These are phyloP conservation scores for Saccharomyces mikatae DNA, from an alignment of 805 yeast species.

Conservation along the genomic window DNA sequence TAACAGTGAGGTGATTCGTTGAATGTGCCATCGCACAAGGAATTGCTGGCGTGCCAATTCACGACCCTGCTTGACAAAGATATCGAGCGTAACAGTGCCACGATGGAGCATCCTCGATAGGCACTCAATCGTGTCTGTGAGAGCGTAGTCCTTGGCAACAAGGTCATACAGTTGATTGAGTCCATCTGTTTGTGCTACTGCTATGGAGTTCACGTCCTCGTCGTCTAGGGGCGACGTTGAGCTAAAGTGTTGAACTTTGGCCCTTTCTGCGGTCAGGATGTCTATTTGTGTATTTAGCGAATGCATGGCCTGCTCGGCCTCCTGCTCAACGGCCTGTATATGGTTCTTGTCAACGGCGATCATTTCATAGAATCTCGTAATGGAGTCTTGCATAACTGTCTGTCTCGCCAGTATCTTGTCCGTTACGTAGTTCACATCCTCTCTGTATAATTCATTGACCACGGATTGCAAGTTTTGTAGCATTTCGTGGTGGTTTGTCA, in stretches of 20 bases:
- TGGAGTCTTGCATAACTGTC: slow-evolving; percentile 26
- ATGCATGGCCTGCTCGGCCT: slow-evolving; percentile 24
- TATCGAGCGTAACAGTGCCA: slow-evolving; percentile 17
- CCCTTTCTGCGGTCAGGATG: slow-evolving; percentile 25
- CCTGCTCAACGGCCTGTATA: slow-evolving; percentile 20
- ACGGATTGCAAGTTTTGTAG: slow-evolving; percentile 7
- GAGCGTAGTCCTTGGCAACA: slow-evolving; percentile 58
- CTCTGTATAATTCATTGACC: slow-evolving; percentile 7
- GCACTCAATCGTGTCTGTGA: slow-evolving; percentile 57
- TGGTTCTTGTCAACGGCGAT: slow-evolving; percentile 30
- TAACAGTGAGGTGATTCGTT: slow-evolving; percentile 29
- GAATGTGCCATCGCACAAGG: slow-evolving; percentile 39
- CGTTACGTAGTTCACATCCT: slow-evolving; percentile 5
- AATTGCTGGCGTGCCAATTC: slow-evolving; percentile 59
- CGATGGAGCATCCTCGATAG: slow-evolving; percentile 28
- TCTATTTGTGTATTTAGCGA: slow-evolving; percentile 26
- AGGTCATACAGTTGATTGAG: slow-evolving; percentile 44
- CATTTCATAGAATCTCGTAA: slow-evolving; percentile 32
- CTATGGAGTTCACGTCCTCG: slow-evolving; percentile 14
- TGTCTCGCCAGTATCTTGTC: slow-evolving; percentile 7
- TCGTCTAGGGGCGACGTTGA: slow-evolving; percentile 1
- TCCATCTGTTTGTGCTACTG: slow-evolving; percentile 42
- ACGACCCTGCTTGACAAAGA: slow-evolving; percentile 36
- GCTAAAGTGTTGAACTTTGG: slow-evolving; percentile 23
- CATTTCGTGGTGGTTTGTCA: slow-evolving; percentile 12